Evolutionary conservation across 2,329 filamentous ascomycete species (phyloP).

Genomic region (Mycosphaerella arachidis): DNA sequence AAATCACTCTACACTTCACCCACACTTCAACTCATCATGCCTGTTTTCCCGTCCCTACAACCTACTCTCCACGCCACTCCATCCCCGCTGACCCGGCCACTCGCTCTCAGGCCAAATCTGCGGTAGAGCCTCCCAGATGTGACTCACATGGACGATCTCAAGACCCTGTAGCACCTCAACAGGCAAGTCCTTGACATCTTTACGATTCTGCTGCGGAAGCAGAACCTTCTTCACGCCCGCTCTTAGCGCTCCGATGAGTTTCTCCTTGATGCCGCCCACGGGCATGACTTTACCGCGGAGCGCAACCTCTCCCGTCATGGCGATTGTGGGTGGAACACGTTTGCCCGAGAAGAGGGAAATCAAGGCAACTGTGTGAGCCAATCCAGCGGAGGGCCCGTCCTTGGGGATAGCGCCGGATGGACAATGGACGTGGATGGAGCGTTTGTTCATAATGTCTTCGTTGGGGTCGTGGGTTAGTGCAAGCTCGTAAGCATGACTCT

Average conservation of each 20-base stretch:
- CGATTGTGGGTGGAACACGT: constrained; percentile 81
- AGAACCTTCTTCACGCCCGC: constrained; percentile 94
- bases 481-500: constrained; percentile 87
- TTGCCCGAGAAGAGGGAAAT: constrained; percentile 86
- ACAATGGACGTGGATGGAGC: constrained; percentile 93
- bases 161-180: constrained; percentile 82
- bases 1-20: too few relatives aligned
- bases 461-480: constrained; percentile 74
- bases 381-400: constrained; percentile 76
- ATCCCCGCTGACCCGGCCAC: constrained; percentile 71
- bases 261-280: constrained; percentile 97
- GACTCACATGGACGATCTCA: constrained; percentile 81
- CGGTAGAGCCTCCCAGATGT: constrained; percentile 91
- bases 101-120: constrained; percentile 86
- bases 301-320: constrained; percentile 82
- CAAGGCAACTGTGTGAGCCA: constrained; percentile 89
- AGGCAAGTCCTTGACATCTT: constrained; percentile 87
- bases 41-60: constrained; percentile 46
- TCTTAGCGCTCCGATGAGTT: constrained; percentile 86
- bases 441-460: constrained; percentile 92
- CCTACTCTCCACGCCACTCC: constrained; percentile 69
- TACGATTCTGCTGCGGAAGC: constrained; percentile 80
- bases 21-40: too few relatives aligned
- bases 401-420: constrained; percentile 93
- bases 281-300: constrained; percentile 86